Base-by-base conservation (phyloP, 768 basidiomycete species). In the Xerocomellus dryophilus region DNA sequence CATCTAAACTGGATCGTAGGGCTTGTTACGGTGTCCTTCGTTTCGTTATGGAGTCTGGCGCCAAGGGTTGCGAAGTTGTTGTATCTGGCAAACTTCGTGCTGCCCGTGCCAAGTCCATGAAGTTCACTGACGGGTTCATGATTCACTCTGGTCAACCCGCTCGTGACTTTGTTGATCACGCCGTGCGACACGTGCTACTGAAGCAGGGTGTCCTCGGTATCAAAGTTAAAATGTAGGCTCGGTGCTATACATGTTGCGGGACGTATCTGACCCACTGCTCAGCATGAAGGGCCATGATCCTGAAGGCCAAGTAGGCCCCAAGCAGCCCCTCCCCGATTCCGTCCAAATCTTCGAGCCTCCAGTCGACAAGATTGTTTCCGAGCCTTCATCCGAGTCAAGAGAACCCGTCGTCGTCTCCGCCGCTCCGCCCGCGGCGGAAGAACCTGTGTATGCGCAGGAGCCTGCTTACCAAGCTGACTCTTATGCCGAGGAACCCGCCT, bases 41-140 rank as follows among this genome's bases (percentile, higher is more conserved):
- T 69, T 99, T 98, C 80, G 94, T 99, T 65, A 99, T 99, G 97
- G 97, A 99, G 78, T 98, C 96, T 54, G 92, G 92, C 65, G 97
- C 97, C 63, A 99, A 99, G 79, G 97, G 97, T 74, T 98, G 95
- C 71, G 97, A 99, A 76, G 97, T 99, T 60, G 93, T 98, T 70
- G 95, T 99, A 61, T 98, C 96, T 60, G 97, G 97, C 71, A 99
- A 99, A 77, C 93, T 99, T 70, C 93, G 97, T 72, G 97, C 96
- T 61, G 97, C 97, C 61, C 94, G 96, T 82, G 97, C 97, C 68
- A 99, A 99, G 78, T 91, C 93, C 18, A 99, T 99, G 97, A 99
- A 99, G 77, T 98, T 99, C 80, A 98, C 95, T 70, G 97, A 99
- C 68, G 97, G 97, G 51, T 98, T 98, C 88, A 93, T 93, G 91